phyloP scores from a whole-genome alignment of 768 basidiomycete species.

The Lentinus tigrinus region DNA sequence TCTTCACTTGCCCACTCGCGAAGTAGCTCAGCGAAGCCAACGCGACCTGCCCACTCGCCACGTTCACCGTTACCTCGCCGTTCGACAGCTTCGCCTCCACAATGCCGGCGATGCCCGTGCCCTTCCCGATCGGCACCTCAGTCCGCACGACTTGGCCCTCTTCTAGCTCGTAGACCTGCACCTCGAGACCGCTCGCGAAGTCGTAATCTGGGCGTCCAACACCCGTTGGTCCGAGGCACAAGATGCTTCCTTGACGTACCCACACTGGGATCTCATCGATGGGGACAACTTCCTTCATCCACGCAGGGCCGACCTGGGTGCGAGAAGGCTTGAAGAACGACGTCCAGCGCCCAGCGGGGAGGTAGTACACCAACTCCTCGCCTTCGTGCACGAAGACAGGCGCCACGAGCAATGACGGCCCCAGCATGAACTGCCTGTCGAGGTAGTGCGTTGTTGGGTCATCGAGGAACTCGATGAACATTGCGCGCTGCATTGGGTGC shows the following conservation, averaged over 20 bases:
- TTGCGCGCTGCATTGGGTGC: constrained; percentile 59
- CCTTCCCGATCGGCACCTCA: constrained; percentile 45
- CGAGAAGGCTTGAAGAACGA: constrained; percentile 55
- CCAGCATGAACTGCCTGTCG: constrained; percentile 60
- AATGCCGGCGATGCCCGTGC: constrained; percentile 39
- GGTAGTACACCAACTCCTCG: constrained; percentile 58
- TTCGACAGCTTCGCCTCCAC: constrained; percentile 36
- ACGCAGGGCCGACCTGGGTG: constrained; percentile 55
- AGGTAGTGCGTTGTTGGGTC: constrained; percentile 61
- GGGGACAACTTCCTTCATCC: constrained; percentile 64
- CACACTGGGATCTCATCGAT: constrained; percentile 66
- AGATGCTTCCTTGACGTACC: constrained; percentile 56
- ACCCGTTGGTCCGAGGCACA: constrained; percentile 55
- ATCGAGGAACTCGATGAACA: constrained; percentile 64
- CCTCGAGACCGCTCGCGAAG: constrained; percentile 45
- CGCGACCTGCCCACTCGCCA: constrained; percentile 12
- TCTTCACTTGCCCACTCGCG: constrained; percentile 4
- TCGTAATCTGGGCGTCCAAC: constrained; percentile 62
- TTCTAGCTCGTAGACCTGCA: constrained; percentile 53
- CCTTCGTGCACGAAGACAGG: constrained; percentile 56
- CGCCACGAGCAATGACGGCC: constrained; percentile 58
- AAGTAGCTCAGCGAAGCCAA: constrained; percentile 16
- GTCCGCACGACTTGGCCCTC: constrained; percentile 39
- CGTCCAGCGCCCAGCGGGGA: constrained; percentile 62
- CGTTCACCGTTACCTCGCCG: constrained; percentile 27